Evolutionary conservation across 2,329 filamentous ascomycete genomes (phyloP), one percentile per base, ranked within the genome.

Genomic region (Pleomassaria siparia): DNA sequence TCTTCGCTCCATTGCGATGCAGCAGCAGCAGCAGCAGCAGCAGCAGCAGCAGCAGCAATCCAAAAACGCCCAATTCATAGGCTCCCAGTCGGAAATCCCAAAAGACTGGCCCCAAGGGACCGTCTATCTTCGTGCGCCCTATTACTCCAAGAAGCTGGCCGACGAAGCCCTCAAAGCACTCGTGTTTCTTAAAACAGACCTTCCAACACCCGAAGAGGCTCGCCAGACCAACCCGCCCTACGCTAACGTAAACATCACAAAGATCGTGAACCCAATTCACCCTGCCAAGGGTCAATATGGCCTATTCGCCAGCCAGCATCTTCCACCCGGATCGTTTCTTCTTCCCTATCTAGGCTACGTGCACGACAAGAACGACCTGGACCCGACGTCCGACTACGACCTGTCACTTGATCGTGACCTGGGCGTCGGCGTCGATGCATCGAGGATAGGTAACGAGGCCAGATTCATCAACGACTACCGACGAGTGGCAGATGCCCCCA

Each of bases 391-490:
- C 15, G 71, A 79, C 59, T 80, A 81, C 60, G 78, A 81, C 53
- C 66, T 81, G 4, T 75, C 69, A 18, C 64, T 80, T 12, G 77
- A 80, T 58, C 70, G 76, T 18, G 76, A 80, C 3, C 55, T 75
- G 6, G 74, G 69, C 10, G 59, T 80, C 10, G 73, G 73, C 15
- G 71, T 80, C 9, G 78, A 81, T 55, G 77, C 76, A 3, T 70
- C 71, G 1, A 63, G 59, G 2, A 72, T 72, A 52, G 78, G 78
- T 22, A 80, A 80, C 53, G 77, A 80, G 54, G 73, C 75, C 4
- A 67, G 78, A 35, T 80, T 78, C 53, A 73, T 77, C 50, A 81
- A 81, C 52, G 78, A 81, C 58, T 81, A 80, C 58, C 72, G 78
- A 46, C 75, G 78, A 15, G 68, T 80, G 8, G 63, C 68, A 2